Evolutionary conservation across 208 protist genomes (phyloP).

Genomic region (Leishmania aethiopica): DNA sequence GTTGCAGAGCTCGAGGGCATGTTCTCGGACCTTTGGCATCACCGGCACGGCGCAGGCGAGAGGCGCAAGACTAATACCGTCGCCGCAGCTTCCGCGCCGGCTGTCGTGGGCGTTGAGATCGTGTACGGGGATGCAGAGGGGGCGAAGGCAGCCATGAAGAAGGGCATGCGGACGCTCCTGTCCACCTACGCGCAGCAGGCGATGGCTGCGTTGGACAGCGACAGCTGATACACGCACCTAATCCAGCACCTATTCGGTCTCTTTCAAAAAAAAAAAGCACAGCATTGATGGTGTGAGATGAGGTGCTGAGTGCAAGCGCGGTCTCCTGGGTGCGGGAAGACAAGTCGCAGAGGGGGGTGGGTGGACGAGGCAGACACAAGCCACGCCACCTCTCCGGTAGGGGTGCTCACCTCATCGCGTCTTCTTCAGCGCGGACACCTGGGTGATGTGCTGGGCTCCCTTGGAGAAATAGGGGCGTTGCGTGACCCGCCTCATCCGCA

Average conservation of each 20-base stretch:
- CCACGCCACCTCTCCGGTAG: not conserved
- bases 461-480: not conserved
- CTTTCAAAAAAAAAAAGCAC: not conserved
- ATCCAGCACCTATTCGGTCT: not conserved
- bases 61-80: not conserved
- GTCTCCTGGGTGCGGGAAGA: not conserved
- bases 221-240: not conserved
- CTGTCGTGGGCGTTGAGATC: constrained; percentile 8
- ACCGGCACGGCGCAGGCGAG: constrained; percentile 4
- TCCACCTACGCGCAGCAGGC: constrained; percentile 23
- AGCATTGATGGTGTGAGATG: too few species aligned
- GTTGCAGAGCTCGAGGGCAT: constrained; percentile 4
- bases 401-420: not conserved
- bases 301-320: not conserved
- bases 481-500: not conserved
- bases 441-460: not conserved
- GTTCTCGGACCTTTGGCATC: constrained; percentile 19
- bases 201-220: constrained; percentile 5
- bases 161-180: constrained; percentile 21
- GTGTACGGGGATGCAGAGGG: constrained; percentile 20
- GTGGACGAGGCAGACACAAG: too few species aligned
- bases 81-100: not conserved
- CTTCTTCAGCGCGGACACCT: not conserved
- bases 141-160: constrained; percentile 7
- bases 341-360: not conserved